Percentiles rank a stretch among this genome's conserved stretches.
Conservation (phyloP, 208 protist species). For the Leishmania major region DNA sequence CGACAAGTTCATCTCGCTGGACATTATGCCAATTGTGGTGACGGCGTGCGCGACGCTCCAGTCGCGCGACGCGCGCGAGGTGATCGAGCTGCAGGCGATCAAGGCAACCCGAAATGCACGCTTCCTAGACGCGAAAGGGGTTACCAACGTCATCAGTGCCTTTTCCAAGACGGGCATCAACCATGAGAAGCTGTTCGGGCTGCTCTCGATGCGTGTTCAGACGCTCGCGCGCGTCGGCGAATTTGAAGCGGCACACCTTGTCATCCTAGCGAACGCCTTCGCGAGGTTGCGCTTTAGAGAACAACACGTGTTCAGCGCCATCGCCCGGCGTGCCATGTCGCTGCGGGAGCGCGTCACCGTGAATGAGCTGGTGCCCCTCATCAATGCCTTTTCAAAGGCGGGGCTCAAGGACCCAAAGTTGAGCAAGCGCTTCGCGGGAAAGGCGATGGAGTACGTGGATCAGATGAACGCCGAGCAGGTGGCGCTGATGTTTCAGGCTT, state of each 20-base stretch:
- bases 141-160: constrained; percentile 88
- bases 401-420: constrained; percentile 87
- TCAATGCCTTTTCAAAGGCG: constrained; percentile 84
- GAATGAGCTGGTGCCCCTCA: constrained; percentile 89
- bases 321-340: constrained; percentile 85
- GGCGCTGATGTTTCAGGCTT: constrained; percentile 87
- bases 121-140: constrained; percentile 86
- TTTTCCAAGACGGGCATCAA: constrained; percentile 90
- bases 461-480: constrained; percentile 93
- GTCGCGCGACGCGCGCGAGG: constrained; percentile 89
- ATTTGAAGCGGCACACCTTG: constrained; percentile 89
- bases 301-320: constrained; percentile 81
- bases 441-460: constrained; percentile 93
- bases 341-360: constrained; percentile 90
- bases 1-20: constrained; percentile 87
- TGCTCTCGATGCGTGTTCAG: constrained; percentile 87
- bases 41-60: constrained; percentile 91
- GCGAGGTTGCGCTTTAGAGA: constrained; percentile 79
- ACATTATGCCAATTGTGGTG: constrained; percentile 87
- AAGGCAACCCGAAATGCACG: constrained; percentile 85
- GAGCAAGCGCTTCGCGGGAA: constrained; percentile 88
- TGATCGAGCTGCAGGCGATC: constrained; percentile 91
- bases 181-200: constrained; percentile 79
- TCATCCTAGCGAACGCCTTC: constrained; percentile 87
- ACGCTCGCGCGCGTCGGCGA: constrained; percentile 87